Evolutionary conservation across 352 stramenopile species (phyloP), one percentile per base, ranked within the genome.

Genomic region (Globisporangium cystogenes): DNA sequence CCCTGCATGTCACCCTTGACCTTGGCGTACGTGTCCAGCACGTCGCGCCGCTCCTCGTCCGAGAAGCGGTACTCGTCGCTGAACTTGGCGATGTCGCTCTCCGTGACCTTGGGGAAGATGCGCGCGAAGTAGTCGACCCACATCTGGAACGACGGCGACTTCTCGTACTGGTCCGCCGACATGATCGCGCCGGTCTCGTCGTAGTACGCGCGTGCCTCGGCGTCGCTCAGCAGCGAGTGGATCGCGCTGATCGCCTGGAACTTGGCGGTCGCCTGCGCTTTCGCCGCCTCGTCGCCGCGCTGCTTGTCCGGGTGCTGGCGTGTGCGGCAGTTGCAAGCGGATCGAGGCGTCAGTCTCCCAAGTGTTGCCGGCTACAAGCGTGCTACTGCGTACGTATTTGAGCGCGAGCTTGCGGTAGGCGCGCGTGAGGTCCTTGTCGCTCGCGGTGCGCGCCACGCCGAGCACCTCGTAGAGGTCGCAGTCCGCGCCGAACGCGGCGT

Each of bases 281-380:
- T 67, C 21, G 77, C 61, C 16, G 53, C 52, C 29, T 72, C 71
- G 67, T 96, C 80, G 11, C 85, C 86, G 21, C 73, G 81, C 36
- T 95, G 88, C 59, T 96, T 97, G 60, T 97, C 87, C 16, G 89
- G 89, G 52, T 97, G 89, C 84, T 97, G 59, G 21, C 33, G 18
- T 3, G 33, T 18, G 11, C 12, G 15, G 15, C 33, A 39, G 33
- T 33, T 47, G 60, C 53, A 59, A 53, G 7, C 41, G 51, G 16
- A 50, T 26, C n/a, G 16, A 24, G 16, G 27, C 0, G n/a, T 15
- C 24, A 33, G 47, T 55, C 50, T 48, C n/a, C n/a, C n/a, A 24
- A 10, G 15, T 35, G 21, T 21, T 16, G 10, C 24, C 37, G 31
- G 41, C 36, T 40, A 7, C 40, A 12, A 12, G 4, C 20, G 14